phyloP scores from a whole-genome alignment of 2,329 filamentous ascomycete genomes.

The Trichoderma asperellum region DNA sequence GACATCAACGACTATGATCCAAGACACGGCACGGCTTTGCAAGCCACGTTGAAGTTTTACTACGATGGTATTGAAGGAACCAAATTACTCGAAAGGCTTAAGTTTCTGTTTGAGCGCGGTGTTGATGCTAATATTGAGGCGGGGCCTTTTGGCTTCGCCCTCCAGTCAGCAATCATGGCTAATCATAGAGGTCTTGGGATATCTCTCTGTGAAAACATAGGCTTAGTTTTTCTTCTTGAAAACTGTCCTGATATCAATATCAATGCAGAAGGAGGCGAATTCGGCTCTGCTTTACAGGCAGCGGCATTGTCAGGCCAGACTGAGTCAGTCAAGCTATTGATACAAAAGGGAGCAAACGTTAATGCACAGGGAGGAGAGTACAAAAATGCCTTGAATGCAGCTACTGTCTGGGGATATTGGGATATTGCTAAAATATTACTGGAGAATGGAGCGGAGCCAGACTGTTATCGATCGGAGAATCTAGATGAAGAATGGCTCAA shows the following conservation, averaged over 20 bases:
- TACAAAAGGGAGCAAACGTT: constrained; percentile 12
- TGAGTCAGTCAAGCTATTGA: constrained; percentile 13
- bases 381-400: constrained; percentile 21
- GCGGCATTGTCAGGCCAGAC: constrained; percentile 26
- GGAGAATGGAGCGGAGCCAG: constrained; percentile 20
- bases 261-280: constrained; percentile 26
- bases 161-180: background rate
- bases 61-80: background rate
- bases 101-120: background rate
- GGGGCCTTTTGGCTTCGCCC: background rate
- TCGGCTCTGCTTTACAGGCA: constrained; percentile 30
- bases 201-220: background rate
- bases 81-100: background rate
- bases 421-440: constrained; percentile 26
- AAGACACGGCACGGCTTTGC: background rate
- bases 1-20: background rate
- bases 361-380: constrained; percentile 24
- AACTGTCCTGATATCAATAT: constrained; percentile 17
- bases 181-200: background rate
- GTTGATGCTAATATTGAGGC: background rate
- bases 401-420: constrained; percentile 1
- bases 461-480: constrained; percentile 12
- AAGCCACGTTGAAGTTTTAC: background rate
- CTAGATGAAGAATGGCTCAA: background rate
- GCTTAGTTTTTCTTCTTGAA: background rate